Evolutionary conservation across 1,284 basidiomycete species (phyloP), one percentile per base, ranked within the genome.

Genomic region (Naganishia albida): DNA sequence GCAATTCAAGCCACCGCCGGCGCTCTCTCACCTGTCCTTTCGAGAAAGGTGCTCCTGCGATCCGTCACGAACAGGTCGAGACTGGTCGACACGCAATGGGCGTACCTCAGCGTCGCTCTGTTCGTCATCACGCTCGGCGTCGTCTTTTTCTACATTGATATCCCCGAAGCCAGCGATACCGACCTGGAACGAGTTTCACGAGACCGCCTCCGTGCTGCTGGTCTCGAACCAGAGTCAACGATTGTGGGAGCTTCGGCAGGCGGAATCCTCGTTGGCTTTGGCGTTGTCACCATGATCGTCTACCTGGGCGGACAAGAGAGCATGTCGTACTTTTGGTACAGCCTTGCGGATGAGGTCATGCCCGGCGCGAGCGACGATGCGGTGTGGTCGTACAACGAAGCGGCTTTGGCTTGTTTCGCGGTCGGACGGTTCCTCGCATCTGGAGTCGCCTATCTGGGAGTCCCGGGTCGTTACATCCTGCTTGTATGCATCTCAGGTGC

Each of bases 61-160:
- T 63, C 69, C 16, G 64, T 75, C 49, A 63, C 65, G 42, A 71
- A 69, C 12, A 65, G 69, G 8, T 49, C 48, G 7, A 66, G 67
- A 18, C 68, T 79, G 18, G 77, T 78, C 68, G 71, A 74, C 26
- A 72, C 77, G 3, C 77, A 79, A 65, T 79, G 77, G 77, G 77
- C 74, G 62, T 79, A 79, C 68, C 72, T 79, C 43, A 76, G 76
- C 13, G 74, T 79, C 0, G 70, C 76, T 2, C 70, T 79, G 3
- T 77, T 78, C 39, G 78, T 76, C 25, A 70, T 76, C 44, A 68
- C 73, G 38, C 71, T 78, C 20, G 75, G 77, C 3, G 72, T 77
- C 23, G 67, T 75, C 23, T 78, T 77, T 71, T 78, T 75, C 69
- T 79, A 79, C 68, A 74, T 76, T 53, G 74, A 75, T 4, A 63